Evolutionary conservation across 305 asterid genomes (phyloP), one percentile per base, ranked within the genome.

Genomic region (Fraxinus dipetala): DNA sequence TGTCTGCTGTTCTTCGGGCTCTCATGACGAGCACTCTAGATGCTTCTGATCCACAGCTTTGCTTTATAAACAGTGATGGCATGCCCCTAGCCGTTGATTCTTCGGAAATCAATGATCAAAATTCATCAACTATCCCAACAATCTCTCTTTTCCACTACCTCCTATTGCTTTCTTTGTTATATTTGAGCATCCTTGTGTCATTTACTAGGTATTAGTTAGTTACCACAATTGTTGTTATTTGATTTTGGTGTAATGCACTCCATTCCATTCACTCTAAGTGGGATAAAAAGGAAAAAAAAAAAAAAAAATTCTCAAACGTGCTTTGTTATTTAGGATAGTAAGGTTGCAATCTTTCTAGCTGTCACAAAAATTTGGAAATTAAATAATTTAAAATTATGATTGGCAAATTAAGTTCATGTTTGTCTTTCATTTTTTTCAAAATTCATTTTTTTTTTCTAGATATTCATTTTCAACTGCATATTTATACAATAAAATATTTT

Each of bases 41-140:
- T 7, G 87, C 82, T 43, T 43, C 54, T 20, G 82, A 88, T 77
- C 94, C 97, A 1, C 79, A 83, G 0, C 85, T 88, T 0, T 93
- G 99, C 91, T 85, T 91, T 2, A 93, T 91, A 80, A 88, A 86
- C 87, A 91, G 92, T 14, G 97, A 95, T 11, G 97, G 95, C 18
- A 89, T 92, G 97, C 99, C 98, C 0, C 93, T 92, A 6, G 99
- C 99, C 0, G 99, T 95, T 3, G 98, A 93, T 89, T 95, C 97
- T 45, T 88, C 97, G 0, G 95, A 93, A 79, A 90, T 93, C 85
- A 72, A 89, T 61, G 83, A 84, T 80, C 92, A 89, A 75, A 90
- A 96, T 77, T 85, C 94, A 0, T 90, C 97, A 0, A 54, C 78
- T 0, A n/a, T 51, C 51, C 54, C 83, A 76, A 85, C 72, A 1